Evolutionary conservation across 2,329 filamentous ascomycete species (phyloP), one percentile per base, ranked within the genome.

Genomic region (Calonectria henricotiae): DNA sequence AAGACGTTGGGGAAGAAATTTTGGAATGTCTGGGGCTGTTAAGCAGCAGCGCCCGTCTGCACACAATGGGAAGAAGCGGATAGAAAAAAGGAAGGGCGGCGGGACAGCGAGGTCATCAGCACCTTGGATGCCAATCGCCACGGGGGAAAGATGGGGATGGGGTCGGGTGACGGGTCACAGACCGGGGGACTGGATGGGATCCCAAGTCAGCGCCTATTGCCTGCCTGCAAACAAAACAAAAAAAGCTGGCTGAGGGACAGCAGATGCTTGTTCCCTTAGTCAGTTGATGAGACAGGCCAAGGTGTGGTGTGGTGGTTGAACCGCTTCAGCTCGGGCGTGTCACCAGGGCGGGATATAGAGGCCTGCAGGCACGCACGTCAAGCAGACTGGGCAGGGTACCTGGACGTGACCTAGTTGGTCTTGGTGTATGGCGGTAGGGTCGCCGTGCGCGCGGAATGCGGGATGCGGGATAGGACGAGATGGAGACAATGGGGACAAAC

Each of bases 1-100:
- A 88, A 78, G 87, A 87, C 76, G 84, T 88, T 89, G 89, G 86
- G 81, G 91, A 88, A 90, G 93, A 89, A 98, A 98, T 98, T 85
- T 90, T 98, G 94, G 89, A 87, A 87, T 86, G 25, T 84, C 82
- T 83, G 88, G 88, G 92, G 93, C 94, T 95, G 93, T 89, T 84
- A 83, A 84, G 88, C 89, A 91, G 91, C 91, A 93, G 91, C 92
- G 88, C 91, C 89, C 85, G 83, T 87, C 88, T 85, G 87, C 87
- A 84, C 78, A 80, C 74, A 74, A 78, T 77, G 76, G 80, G 79
- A 78, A 79, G 78, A 80, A 79, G 76, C 79, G 75, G 74, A 74
- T 71, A 71, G 65, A 74, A 72, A 73, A 74, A 66, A 44, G 70
- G 69, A 62, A 74, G 74, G 68, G 65, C 73, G 69, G 71, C 72